Percentiles rank a stretch among this genome's conserved stretches.
phyloP scores from a whole-genome alignment of 1,139 yeast species.

The Saccharomyces uvarum region DNA sequence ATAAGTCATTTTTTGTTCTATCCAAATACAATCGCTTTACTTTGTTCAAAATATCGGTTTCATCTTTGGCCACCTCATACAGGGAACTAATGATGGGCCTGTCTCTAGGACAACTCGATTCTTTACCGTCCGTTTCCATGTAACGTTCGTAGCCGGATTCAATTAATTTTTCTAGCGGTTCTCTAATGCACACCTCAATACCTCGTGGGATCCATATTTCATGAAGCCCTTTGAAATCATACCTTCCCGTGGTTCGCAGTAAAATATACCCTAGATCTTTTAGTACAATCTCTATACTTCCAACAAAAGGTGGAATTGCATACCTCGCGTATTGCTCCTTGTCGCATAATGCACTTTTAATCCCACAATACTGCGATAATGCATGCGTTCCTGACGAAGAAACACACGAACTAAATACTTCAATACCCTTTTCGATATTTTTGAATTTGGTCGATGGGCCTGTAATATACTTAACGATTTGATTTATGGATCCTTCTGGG shows the following conservation, averaged over 20 bases:
- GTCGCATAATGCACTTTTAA: conserved; percentile 31
- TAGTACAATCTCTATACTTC: conserved; percentile 59
- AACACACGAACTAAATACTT: conserved; percentile 26
- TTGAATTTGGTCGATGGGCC: conserved; percentile 28
- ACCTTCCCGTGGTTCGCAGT: conserved; percentile 56
- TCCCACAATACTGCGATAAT: conserved; percentile 32
- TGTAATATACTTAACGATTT: conserved; percentile 31
- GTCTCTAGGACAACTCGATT: conserved; percentile 16
- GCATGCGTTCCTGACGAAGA: conserved; percentile 20
- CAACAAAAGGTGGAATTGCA: conserved; percentile 60
- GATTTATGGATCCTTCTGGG: conserved; percentile 40
- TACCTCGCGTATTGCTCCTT: conserved; percentile 36
- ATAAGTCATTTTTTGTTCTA: conserved; percentile 19
- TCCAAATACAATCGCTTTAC: conserved; percentile 24
- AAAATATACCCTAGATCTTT: conserved; percentile 63
- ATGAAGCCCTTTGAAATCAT: conserved; percentile 34
- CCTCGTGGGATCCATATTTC: conserved; percentile 46
- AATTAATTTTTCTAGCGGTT: conserved; percentile 27
- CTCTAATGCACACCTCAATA: conserved; percentile 38
- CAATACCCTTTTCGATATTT: conserved; percentile 27
- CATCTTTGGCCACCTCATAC: conserved; percentile 22
- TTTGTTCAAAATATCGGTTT: conserved; percentile 14
- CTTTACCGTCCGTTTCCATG: conserved; percentile 11
- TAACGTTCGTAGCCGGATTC: conserved; percentile 10
- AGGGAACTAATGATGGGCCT: conserved; percentile 25